These are phyloP conservation scores for Inga oerstediana DNA, from an alignment of 306 rosid species.

Conservation along the genomic window DNA sequence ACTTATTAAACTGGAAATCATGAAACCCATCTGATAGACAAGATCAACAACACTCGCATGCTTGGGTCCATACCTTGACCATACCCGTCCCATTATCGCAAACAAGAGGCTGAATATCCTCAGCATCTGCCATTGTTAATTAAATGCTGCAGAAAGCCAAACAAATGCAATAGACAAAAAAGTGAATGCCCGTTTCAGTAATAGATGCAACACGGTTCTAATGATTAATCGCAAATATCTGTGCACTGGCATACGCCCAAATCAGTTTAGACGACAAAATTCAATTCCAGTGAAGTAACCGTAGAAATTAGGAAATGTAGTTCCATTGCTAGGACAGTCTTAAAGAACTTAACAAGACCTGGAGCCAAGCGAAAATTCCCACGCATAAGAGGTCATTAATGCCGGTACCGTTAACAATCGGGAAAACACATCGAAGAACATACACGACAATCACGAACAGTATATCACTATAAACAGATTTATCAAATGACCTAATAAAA, in stretches of 20 bases:
- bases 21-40: not conserved
- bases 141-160: conserved; percentile 35
- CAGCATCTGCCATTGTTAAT: conserved; percentile 76
- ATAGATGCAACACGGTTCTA: not conserved
- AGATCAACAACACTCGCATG: not conserved
- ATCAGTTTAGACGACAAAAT: not conserved
- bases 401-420: not conserved
- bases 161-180: not conserved
- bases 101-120: conserved; percentile 94
- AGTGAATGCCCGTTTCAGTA: not conserved
- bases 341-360: not conserved
- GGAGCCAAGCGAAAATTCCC: not conserved
- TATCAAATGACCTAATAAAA: not conserved
- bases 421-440: not conserved
- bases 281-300: not conserved
- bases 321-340: not conserved
- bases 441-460: not conserved
- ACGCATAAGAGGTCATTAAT: not conserved
- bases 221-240: not conserved
- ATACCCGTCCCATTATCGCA: conserved; percentile 96
- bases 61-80: conserved; percentile 74
- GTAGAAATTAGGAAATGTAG: not conserved
- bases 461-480: not conserved
- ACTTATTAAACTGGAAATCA: not conserved
- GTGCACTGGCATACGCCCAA: not conserved